Conservation (phyloP, 106 monocot species). For the Chionographis japonica region DNA sequence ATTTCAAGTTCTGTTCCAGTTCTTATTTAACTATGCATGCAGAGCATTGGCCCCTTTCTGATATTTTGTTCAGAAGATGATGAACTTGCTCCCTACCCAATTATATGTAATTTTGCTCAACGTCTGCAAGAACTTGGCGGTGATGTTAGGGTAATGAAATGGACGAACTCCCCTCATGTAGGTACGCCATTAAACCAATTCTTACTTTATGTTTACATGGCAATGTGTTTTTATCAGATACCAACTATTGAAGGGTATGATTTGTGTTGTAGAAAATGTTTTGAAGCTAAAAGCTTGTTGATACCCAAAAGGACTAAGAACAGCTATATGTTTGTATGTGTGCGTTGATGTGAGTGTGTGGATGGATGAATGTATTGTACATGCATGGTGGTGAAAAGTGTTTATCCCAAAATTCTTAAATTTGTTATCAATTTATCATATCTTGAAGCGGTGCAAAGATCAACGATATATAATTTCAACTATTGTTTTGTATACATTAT, state of each 20-base stretch:
- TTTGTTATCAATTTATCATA: too few relatives aligned
- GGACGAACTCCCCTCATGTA: constrained; percentile 74
- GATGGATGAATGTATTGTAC: too few relatives aligned
- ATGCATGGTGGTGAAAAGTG: too few relatives aligned
- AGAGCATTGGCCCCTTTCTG: constrained; percentile 70
- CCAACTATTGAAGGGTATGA: not conserved
- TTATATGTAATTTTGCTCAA: constrained; percentile 65
- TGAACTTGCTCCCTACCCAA: constrained; percentile 59
- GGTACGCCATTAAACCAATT: constrained; percentile 31
- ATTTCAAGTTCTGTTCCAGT: not conserved
- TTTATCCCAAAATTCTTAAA: too few relatives aligned
- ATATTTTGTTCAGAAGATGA: constrained; percentile 90
- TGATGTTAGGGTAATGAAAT: constrained; percentile 76
- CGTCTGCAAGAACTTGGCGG: constrained; percentile 65
- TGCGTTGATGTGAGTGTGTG: too few relatives aligned
- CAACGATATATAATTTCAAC: too few relatives aligned
- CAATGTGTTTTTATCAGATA: not conserved
- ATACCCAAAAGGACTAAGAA: too few relatives aligned
- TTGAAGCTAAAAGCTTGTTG: too few relatives aligned
- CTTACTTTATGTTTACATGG: not conserved
- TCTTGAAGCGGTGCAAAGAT: too few relatives aligned
- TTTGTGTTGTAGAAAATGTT: not conserved
- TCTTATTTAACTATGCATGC: constrained; percentile 15
- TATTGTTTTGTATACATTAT: too few relatives aligned
- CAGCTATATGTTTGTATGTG: too few relatives aligned